These are phyloP conservation scores for Neopestalotiopsis sp. DNA, from an alignment of 2,329 filamentous ascomycete species.

Conservation along the genomic window DNA sequence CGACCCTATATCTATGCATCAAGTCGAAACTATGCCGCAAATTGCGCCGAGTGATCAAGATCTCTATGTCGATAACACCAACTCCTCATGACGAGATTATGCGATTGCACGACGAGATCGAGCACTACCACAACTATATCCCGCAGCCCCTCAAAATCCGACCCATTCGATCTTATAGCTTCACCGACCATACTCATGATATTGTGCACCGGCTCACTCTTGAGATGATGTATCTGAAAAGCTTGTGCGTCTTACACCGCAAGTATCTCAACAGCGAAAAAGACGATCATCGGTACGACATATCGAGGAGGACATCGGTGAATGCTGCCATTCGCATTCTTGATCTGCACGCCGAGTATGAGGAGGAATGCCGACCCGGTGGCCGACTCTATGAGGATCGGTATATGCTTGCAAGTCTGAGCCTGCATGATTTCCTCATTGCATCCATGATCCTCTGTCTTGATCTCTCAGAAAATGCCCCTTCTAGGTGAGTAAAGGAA, in stretches of 20 bases:
- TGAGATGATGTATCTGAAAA: constrained; percentile 53
- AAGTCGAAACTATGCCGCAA: constrained; percentile 50
- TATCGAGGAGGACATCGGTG: constrained; percentile 47
- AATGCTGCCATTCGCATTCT: constrained; percentile 50
- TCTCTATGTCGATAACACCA: constrained; percentile 43
- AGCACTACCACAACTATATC: constrained; percentile 41
- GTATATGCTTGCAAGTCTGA: constrained; percentile 58
- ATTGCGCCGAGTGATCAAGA: constrained; percentile 47
- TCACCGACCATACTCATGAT: constrained; percentile 47
- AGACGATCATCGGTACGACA: constrained; percentile 40
- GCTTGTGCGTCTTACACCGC: constrained; percentile 55
- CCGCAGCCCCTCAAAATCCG: constrained; percentile 46
- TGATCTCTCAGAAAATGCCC: constrained; percentile 47
- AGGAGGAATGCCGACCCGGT: constrained; percentile 49
- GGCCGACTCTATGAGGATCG: constrained; percentile 57
- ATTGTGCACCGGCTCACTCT: constrained; percentile 55
- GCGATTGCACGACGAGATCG: constrained; percentile 45
- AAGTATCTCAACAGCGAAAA: constrained; percentile 48
- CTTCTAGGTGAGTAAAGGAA: constrained; percentile 38
- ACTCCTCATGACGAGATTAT: constrained; percentile 43
- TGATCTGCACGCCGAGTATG: constrained; percentile 52
- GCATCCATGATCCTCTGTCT: constrained; percentile 65
- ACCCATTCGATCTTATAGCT: constrained; percentile 47
- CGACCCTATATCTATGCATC: constrained; percentile 46
- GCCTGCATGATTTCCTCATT: constrained; percentile 61